Evolutionary conservation across 2,329 filamentous ascomycete species (phyloP).

Genomic region (Clarireedia homoeocarpa): DNA sequence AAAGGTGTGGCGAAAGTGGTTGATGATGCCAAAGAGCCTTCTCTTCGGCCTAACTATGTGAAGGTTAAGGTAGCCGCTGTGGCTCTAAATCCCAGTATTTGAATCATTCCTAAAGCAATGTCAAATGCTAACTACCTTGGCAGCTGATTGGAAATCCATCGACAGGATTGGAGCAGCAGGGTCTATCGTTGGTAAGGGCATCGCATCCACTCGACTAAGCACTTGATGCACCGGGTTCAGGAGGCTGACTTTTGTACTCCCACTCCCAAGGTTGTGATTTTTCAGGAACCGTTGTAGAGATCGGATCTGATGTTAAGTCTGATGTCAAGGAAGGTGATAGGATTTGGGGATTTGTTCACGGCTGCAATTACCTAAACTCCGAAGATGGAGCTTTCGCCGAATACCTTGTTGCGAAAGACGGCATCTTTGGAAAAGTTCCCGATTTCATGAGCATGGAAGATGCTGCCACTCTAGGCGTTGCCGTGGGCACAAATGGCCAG

Average conservation of each 20-base stretch:
- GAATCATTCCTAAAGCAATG: conserved; percentile 17
- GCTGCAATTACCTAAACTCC: conserved; percentile 19
- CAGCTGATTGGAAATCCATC: neutral
- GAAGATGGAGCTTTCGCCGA: conserved; percentile 23
- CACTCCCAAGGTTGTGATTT: neutral
- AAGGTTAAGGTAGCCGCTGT: conserved; percentile 22
- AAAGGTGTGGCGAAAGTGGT: neutral
- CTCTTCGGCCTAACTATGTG: conserved; percentile 15
- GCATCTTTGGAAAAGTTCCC: conserved; percentile 37
- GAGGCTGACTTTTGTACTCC: neutral
- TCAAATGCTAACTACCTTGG: neutral
- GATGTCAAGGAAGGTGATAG: conserved; percentile 19
- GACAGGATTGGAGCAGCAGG: neutral
- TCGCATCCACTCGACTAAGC: neutral
- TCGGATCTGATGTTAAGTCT: conserved; percentile 14
- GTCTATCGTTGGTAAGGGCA: neutral
- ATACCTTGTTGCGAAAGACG: conserved; percentile 28
- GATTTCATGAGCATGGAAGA: conserved; percentile 37
- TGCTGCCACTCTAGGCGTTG: conserved; percentile 29
- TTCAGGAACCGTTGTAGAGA: conserved; percentile 9
- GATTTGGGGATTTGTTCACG: conserved; percentile 16
- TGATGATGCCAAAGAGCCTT: neutral
- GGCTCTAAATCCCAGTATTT: conserved; percentile 27
- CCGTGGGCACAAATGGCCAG: conserved; percentile 14
- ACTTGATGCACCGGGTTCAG: too few species aligned